Evolutionary conservation across 2,329 filamentous ascomycete genomes (phyloP).

Genomic region (Alternaria sp.): DNA sequence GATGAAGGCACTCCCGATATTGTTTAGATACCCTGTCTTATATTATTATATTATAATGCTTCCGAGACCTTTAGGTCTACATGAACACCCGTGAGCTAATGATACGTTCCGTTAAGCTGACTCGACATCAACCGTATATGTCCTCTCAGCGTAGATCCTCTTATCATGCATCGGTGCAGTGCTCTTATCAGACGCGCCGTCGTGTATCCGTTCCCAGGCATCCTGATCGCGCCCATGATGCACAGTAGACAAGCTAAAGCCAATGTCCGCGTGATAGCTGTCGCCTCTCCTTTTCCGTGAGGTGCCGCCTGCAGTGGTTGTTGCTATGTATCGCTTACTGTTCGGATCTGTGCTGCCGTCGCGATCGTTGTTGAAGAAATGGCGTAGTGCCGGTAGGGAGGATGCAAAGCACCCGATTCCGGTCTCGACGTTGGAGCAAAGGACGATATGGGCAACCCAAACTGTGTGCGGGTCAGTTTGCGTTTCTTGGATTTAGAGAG

Average conservation of each 20-base stretch:
- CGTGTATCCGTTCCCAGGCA: slow-evolving; percentile 27
- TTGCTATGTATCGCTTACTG: neutral
- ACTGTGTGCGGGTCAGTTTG: neutral
- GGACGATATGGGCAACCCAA: slow-evolving; percentile 34
- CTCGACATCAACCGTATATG: slow-evolving; percentile 26
- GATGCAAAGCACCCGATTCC: slow-evolving; percentile 33
- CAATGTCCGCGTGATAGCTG: slow-evolving; percentile 18
- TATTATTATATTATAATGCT: neutral
- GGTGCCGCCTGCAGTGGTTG: neutral
- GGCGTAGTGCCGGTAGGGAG: slow-evolving; percentile 28
- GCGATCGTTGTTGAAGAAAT: slow-evolving; percentile 20
- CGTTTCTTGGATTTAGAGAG: neutral
- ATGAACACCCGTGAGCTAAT: neutral
- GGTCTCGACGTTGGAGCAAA: slow-evolving; percentile 36
- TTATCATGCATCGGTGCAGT: slow-evolving; percentile 20
- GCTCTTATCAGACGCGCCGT: slow-evolving; percentile 27
- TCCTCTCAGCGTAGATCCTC: slow-evolving; percentile 20
- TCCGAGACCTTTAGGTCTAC: neutral
- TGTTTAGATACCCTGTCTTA: neutral
- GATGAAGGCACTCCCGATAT: neutral
- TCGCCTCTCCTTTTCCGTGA: slow-evolving; percentile 5
- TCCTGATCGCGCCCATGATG: slow-evolving; percentile 23
- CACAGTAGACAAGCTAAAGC: slow-evolving; percentile 24
- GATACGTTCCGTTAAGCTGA: neutral
- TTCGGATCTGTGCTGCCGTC: slow-evolving; percentile 23